Evolutionary conservation across 2,329 filamentous ascomycete genomes (phyloP).

Genomic region (Venturiaceae sp.): DNA sequence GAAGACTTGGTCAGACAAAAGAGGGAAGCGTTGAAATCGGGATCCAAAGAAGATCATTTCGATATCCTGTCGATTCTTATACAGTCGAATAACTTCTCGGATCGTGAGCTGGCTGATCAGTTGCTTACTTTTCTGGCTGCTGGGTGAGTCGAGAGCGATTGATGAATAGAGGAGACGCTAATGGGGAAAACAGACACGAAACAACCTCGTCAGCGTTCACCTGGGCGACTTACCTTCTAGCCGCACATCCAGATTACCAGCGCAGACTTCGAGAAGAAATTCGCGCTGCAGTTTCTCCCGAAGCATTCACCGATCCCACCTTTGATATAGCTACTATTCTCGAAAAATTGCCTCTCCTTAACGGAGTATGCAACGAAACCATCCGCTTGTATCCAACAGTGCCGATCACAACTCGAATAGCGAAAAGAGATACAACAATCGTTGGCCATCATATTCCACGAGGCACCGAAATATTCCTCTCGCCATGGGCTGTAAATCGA

Average conservation of each 20-base stretch:
- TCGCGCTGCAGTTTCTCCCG: constrained; percentile 39
- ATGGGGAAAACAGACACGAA: constrained; percentile 44
- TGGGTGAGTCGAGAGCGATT: constrained; percentile 17
- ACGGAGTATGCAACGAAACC: constrained; percentile 35
- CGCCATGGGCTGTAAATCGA: constrained; percentile 32
- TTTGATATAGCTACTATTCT: constrained; percentile 24
- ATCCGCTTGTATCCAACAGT: constrained; percentile 29
- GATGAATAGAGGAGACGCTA: constrained; percentile 8
- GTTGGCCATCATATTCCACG: constrained; percentile 26
- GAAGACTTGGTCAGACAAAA: neutral
- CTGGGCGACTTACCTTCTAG: constrained; percentile 65
- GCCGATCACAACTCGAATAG: constrained; percentile 21
- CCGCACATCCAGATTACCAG: constrained; percentile 55
- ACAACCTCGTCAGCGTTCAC: constrained; percentile 69
- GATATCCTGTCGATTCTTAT: constrained; percentile 41
- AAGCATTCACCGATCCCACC: constrained; percentile 11
- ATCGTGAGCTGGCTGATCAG: constrained; percentile 43
- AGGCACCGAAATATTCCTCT: constrained; percentile 27
- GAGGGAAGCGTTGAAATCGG: neutral
- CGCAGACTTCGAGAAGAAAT: constrained; percentile 59
- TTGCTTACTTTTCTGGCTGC: constrained; percentile 47
- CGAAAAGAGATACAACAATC: constrained; percentile 22
- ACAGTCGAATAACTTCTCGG: constrained; percentile 41
- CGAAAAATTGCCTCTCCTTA: constrained; percentile 34
- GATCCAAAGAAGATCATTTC: constrained; percentile 17